These are phyloP conservation scores for Pseudodiploospora longispora DNA, from an alignment of 2,329 filamentous ascomycete species.

Conservation along the genomic window DNA sequence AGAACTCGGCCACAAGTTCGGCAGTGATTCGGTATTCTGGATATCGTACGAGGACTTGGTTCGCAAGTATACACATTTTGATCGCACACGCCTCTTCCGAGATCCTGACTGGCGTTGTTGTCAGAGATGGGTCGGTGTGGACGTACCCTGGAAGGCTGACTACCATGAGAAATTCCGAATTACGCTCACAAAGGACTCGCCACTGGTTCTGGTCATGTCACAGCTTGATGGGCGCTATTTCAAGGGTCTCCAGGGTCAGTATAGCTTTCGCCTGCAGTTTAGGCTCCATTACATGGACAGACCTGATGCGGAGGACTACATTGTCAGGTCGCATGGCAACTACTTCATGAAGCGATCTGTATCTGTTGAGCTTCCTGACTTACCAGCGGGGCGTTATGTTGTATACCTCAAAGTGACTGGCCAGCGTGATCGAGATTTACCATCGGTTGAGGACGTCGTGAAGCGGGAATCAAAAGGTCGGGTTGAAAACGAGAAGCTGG, in stretches of 20 bases:
- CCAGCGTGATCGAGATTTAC: conserved; percentile 32
- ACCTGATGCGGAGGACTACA: conserved; percentile 47
- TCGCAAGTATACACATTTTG: conserved; percentile 53
- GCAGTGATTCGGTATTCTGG: conserved; percentile 57
- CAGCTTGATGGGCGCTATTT: conserved; percentile 58
- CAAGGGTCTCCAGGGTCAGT: conserved; percentile 52
- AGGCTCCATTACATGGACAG: conserved; percentile 40
- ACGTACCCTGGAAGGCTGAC: conserved; percentile 53
- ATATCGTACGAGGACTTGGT: conserved; percentile 56
- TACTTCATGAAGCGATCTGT: conserved; percentile 52
- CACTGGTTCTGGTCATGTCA: conserved; percentile 51
- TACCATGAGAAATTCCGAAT: conserved; percentile 57
- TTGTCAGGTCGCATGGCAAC: conserved; percentile 50
- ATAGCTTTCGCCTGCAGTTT: conserved; percentile 42
- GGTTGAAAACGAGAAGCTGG: conserved; percentile 48
- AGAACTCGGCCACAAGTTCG: conserved; percentile 51
- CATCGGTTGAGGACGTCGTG: conserved; percentile 49
- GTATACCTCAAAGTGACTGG: conserved; percentile 50
- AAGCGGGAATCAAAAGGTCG: conserved; percentile 40
- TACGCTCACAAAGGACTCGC: conserved; percentile 45
- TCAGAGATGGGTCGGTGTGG: conserved; percentile 53
- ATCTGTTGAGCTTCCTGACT: conserved; percentile 47
- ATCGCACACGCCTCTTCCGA: conserved; percentile 54
- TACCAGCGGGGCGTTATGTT: conserved; percentile 48
- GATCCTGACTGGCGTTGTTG: conserved; percentile 49